These are phyloP conservation scores for Colletotrichum tanaceti DNA, from an alignment of 2,329 filamentous ascomycete species.

Conservation along the genomic window DNA sequence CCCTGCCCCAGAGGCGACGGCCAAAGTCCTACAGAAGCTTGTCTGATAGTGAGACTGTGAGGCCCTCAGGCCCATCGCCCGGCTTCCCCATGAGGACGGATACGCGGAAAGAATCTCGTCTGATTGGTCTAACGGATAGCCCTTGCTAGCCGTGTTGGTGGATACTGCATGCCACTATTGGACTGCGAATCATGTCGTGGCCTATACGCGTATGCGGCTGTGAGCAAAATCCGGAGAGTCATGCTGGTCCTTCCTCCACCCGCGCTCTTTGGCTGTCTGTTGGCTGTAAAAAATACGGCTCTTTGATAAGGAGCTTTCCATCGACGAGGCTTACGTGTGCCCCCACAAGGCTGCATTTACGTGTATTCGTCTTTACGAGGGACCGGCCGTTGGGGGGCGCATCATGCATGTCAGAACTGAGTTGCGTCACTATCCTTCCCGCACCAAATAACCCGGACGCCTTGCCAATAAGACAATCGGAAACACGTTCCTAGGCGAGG, in stretches of 20 bases:
- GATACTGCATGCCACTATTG: neutral
- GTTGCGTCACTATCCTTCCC: neutral
- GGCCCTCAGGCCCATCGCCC: neutral
- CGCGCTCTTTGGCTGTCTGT: neutral
- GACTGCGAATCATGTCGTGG: constrained; percentile 21
- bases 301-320: constrained; percentile 4
- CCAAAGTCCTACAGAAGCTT: constrained; percentile 1
- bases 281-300: neutral
- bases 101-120: constrained; percentile 12
- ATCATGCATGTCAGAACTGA: neutral
- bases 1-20: neutral
- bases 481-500: no score
- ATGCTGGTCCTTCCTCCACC: no score
- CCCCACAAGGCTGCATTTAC: neutral
- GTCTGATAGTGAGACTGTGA: neutral
- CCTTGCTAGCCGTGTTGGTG: constrained; percentile 5
- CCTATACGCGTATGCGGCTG: constrained; percentile 15
- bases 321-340: constrained; percentile 8
- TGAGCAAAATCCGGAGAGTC: neutral
- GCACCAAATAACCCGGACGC: neutral
- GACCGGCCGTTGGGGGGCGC: neutral
- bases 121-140: neutral
- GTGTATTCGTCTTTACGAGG: constrained; percentile 1
- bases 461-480: neutral
- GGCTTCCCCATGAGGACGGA: constrained; percentile 23